Evolutionary conservation across 1,284 basidiomycete species (phyloP).

Genomic region (Cutaneotrichosporon sp.): DNA sequence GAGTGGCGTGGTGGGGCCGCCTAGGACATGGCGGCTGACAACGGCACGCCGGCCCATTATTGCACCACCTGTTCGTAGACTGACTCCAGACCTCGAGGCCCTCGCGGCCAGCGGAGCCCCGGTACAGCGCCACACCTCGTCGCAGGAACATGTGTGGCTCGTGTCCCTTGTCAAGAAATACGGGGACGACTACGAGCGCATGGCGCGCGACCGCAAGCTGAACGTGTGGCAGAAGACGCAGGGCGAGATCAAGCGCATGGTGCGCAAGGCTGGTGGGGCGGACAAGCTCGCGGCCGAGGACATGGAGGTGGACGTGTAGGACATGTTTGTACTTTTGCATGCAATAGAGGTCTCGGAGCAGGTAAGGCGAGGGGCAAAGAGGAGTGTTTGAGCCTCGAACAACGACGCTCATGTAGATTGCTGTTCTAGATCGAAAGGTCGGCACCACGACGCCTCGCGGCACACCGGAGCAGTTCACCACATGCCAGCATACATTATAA

Average conservation of each 20-base stretch:
- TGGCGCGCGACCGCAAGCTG: conserved; percentile 72
- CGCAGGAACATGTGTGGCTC: conserved; percentile 67
- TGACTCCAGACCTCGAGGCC: conserved; percentile 38
- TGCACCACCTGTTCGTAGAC: too few relatives aligned
- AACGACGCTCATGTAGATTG: too few relatives aligned
- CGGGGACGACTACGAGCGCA: conserved; percentile 65
- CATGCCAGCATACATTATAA: too few relatives aligned
- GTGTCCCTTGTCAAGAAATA: conserved; percentile 64
- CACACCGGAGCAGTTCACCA: too few relatives aligned
- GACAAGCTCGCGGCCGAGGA: conserved; percentile 15
- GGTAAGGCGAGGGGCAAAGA: too few relatives aligned
- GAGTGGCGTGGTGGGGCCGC: conserved; percentile 18
- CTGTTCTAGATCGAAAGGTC: too few relatives aligned
- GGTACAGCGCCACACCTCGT: conserved; percentile 62
- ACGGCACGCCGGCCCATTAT: background rate
- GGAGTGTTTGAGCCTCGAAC: too few relatives aligned
- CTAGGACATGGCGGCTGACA: background rate
- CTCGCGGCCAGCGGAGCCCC: conserved; percentile 38
- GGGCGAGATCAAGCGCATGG: conserved; percentile 63
- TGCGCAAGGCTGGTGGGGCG: conserved; percentile 36
- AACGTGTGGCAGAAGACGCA: conserved; percentile 83
- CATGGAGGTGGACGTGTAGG: conserved; percentile 3
- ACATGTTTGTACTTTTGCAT: too few relatives aligned
- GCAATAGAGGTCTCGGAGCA: too few relatives aligned
- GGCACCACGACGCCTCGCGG: too few relatives aligned